Conservation (phyloP, 257 asterid species). For the Forsythia viridissima region DNA sequence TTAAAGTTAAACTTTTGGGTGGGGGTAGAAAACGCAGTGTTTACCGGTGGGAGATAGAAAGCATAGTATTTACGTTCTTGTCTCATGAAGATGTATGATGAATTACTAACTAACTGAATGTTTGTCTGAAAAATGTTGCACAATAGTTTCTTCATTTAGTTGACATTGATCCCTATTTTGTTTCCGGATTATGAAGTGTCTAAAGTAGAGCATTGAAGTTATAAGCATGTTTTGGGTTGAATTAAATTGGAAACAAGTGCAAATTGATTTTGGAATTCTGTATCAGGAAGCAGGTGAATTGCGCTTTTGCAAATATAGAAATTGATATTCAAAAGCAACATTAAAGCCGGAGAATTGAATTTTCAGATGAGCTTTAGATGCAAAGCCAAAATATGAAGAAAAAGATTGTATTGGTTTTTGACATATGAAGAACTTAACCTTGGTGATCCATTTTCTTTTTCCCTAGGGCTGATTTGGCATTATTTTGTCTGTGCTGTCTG, state of each 20-base stretch:
- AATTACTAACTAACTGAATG: no score
- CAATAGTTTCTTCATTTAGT: no score
- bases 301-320: neutral
- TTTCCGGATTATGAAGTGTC: no score
- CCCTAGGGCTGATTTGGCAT: constrained; percentile 8
- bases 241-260: constrained; percentile 2
- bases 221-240: neutral
- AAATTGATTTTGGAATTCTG: neutral
- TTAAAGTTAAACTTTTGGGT: neutral
- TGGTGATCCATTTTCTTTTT: neutral
- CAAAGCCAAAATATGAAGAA: neutral
- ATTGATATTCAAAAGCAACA: neutral
- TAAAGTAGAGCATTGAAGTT: neutral
- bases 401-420: neutral
- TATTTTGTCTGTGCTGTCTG: constrained; percentile 14
- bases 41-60: no score
- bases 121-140: no score
- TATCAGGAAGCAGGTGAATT: neutral
- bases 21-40: neutral
- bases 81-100: no score
- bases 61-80: no score
- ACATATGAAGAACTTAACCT: neutral
- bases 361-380: constrained; percentile 1
- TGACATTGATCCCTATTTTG: no score
- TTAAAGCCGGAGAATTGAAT: neutral